Evolutionary conservation across 2,329 filamentous ascomycete genomes (phyloP).

Genomic region (Aspergillus quadricinctus): DNA sequence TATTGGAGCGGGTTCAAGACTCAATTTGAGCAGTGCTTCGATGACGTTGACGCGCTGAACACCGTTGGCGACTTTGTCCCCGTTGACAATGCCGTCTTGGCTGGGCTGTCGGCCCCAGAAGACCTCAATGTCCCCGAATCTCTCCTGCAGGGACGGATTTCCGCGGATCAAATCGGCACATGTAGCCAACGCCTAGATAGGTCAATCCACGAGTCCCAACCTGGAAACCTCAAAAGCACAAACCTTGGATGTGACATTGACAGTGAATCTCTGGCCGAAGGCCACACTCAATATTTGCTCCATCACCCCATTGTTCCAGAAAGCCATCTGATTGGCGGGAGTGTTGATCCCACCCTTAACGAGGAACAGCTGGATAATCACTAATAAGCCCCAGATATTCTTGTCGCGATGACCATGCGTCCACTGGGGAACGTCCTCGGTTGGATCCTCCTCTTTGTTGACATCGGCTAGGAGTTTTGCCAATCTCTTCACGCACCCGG

Average conservation of each 20-base stretch:
- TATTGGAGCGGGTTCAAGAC: conserved; percentile 62
- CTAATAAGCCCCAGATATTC: conserved; percentile 85
- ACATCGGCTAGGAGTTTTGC: conserved; percentile 63
- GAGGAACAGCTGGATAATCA: conserved; percentile 81
- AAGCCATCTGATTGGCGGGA: conserved; percentile 75
- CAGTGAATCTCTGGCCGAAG: conserved; percentile 68
- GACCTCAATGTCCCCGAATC: conserved; percentile 83
- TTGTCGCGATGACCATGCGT: conserved; percentile 74
- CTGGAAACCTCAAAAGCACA: neutral
- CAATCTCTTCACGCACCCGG: conserved; percentile 71
- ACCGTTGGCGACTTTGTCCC: conserved; percentile 42
- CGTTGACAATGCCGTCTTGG: conserved; percentile 28
- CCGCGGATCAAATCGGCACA: conserved; percentile 85
- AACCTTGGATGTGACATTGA: conserved; percentile 78
- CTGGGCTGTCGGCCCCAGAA: conserved; percentile 31
- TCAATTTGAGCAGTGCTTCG: conserved; percentile 81
- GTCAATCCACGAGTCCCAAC: conserved; percentile 10
- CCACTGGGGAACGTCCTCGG: conserved; percentile 66
- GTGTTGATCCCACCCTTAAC: conserved; percentile 75
- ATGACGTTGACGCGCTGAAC: conserved; percentile 76
- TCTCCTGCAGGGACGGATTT: conserved; percentile 76
- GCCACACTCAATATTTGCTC: conserved; percentile 76
- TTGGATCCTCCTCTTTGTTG: conserved; percentile 51
- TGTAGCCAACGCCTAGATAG: conserved; percentile 65
- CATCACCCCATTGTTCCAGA: conserved; percentile 77